phyloP scores from a whole-genome alignment of 768 basidiomycete genomes.

The Rhodotorula babjevae region DNA sequence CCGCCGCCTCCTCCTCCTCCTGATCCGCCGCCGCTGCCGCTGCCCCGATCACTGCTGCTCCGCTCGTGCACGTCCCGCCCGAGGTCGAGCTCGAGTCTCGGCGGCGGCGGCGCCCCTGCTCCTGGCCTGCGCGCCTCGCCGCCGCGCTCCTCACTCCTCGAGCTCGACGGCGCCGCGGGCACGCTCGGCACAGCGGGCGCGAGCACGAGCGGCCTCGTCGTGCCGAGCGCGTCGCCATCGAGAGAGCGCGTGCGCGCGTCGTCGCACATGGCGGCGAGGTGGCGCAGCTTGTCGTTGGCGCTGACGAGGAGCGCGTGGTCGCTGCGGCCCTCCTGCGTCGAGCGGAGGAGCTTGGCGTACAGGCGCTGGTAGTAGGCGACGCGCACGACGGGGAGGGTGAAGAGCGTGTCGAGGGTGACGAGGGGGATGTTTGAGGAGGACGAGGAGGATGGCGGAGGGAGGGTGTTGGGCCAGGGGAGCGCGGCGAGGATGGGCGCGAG shows the following conservation, averaged over 20 bases:
- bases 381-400: slow-evolving; percentile 75
- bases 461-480: slow-evolving; percentile 56
- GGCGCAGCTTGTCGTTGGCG: slow-evolving; percentile 75
- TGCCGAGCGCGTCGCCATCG: not conserved
- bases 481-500: slow-evolving; percentile 63
- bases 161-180: too few species aligned
- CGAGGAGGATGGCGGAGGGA: slow-evolving; percentile 62
- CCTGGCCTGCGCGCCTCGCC: too few species aligned
- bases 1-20: too few species aligned
- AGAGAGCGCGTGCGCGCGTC: slow-evolving; percentile 13
- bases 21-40: not conserved
- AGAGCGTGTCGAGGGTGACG: slow-evolving; percentile 85
- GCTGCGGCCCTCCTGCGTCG: slow-evolving; percentile 75
- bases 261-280: slow-evolving; percentile 56
- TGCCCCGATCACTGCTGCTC: slow-evolving; percentile 8
- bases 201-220: too few species aligned
- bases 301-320: slow-evolving; percentile 76
- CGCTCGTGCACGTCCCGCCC: not conserved
- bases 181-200: too few species aligned
- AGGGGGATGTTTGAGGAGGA: slow-evolving; percentile 55
- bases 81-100: slow-evolving; percentile 13
- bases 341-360: slow-evolving; percentile 76
- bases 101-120: not conserved
- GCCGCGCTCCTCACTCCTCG: not conserved
- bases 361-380: slow-evolving; percentile 88